These are phyloP conservation scores for Microcos paniculata DNA, from an alignment of 345 rosid genomes.

Conservation along the genomic window DNA sequence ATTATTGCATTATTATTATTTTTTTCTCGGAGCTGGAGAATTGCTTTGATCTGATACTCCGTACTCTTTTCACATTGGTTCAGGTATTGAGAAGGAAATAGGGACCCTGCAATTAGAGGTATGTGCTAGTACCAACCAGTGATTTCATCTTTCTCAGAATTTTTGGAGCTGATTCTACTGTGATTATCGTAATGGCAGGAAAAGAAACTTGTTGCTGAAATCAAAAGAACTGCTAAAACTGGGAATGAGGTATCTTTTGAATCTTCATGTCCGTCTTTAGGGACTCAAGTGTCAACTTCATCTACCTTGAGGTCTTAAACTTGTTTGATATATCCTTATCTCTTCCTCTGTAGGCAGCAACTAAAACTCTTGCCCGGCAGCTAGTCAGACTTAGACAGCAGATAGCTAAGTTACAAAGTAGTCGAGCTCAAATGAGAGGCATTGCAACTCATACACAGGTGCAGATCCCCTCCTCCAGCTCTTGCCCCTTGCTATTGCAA, in stretches of 20 bases:
- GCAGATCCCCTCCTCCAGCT: background rate
- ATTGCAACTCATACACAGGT: slow-evolving; percentile 98
- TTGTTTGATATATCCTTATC: background rate
- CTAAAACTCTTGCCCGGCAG: slow-evolving; percentile 86
- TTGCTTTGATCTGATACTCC: slow-evolving; percentile 10
- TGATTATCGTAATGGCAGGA: slow-evolving; percentile 49
- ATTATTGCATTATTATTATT: background rate
- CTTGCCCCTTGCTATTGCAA: background rate
- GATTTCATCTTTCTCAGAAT: background rate
- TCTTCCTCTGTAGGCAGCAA: slow-evolving; percentile 53
- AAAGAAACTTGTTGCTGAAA: slow-evolving; percentile 92
- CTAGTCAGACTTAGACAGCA: slow-evolving; percentile 89
- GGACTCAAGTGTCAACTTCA: background rate
- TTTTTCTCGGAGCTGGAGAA: background rate
- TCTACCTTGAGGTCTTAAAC: background rate
- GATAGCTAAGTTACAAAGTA: slow-evolving; percentile 83
- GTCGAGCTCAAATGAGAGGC: slow-evolving; percentile 99
- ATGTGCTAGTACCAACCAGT: slow-evolving; percentile 26
- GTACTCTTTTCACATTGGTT: slow-evolving; percentile 12
- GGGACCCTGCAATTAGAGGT: slow-evolving; percentile 81
- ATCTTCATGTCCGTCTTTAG: background rate
- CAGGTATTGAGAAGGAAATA: slow-evolving; percentile 95
- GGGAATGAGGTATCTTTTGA: slow-evolving; percentile 74
- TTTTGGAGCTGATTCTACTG: slow-evolving; percentile 7
- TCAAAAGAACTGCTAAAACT: slow-evolving; percentile 85